Evolutionary conservation across 192 early-diverging fungal species (phyloP).

Genomic region (Umbelopsis isabellina): DNA sequence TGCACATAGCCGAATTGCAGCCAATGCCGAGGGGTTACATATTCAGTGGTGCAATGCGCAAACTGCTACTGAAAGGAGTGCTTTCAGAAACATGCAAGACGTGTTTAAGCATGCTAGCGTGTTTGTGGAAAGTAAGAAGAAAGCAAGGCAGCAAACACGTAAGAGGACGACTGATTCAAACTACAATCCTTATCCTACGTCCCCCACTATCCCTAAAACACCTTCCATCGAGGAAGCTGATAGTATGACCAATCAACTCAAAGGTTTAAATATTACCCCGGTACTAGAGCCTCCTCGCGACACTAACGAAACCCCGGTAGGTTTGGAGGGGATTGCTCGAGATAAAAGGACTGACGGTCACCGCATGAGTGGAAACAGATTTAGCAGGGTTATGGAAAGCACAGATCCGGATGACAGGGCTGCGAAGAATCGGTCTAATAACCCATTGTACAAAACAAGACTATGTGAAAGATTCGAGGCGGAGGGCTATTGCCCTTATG

Average conservation of each 20-base stretch:
- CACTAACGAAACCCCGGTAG: slow-evolving; percentile 36
- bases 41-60: slow-evolving; percentile 72
- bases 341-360: neutral
- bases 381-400: slow-evolving; percentile 25
- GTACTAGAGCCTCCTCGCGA: slow-evolving; percentile 51
- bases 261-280: slow-evolving; percentile 52
- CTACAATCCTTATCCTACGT: neutral
- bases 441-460: slow-evolving; percentile 86
- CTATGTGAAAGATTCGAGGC: slow-evolving; percentile 84
- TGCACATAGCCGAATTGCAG: slow-evolving; percentile 57
- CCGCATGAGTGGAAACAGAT: slow-evolving; percentile 20
- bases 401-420: slow-evolving; percentile 33
- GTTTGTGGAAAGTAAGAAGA: slow-evolving; percentile 60
- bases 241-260: slow-evolving; percentile 39
- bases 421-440: slow-evolving; percentile 51
- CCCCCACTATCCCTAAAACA: neutral
- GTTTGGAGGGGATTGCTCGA: too few relatives aligned
- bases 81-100: slow-evolving; percentile 85
- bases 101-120: slow-evolving; percentile 69
- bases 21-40: slow-evolving; percentile 70
- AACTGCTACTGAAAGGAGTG: slow-evolving; percentile 65
- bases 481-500: slow-evolving; percentile 76
- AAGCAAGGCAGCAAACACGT: slow-evolving; percentile 21
- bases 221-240: slow-evolving; percentile 30
- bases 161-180: neutral